Conservation (phyloP, 805 yeast genomes). For the Starmerella roubikii region DNA sequence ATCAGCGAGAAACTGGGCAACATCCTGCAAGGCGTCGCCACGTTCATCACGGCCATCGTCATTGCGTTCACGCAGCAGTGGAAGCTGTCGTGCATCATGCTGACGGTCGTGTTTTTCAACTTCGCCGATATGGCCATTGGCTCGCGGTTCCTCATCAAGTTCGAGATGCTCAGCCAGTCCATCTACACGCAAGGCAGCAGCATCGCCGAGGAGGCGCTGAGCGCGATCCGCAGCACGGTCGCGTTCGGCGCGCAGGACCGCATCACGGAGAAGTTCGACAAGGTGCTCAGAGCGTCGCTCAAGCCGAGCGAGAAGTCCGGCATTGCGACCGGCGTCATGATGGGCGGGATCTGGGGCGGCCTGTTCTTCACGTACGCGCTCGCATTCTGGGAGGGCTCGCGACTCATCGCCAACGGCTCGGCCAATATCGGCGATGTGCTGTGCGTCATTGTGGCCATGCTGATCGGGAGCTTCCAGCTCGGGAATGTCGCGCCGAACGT, state of each 20-base stretch:
- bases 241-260: constrained; percentile 32
- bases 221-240: constrained; percentile 31
- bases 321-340: constrained; percentile 25
- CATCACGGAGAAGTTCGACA: constrained; percentile 25
- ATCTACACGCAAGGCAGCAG: constrained; percentile 26
- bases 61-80: constrained; percentile 28
- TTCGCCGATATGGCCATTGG: constrained; percentile 23
- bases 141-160: constrained; percentile 24
- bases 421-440: constrained; percentile 26
- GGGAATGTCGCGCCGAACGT: constrained; percentile 32
- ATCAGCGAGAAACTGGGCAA: constrained; percentile 32
- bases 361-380: constrained; percentile 30
- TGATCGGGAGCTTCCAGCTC: constrained; percentile 32
- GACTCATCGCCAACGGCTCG: constrained; percentile 26
- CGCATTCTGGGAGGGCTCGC: constrained; percentile 33
- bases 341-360: constrained; percentile 28
- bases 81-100: constrained; percentile 27
- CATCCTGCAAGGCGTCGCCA: constrained; percentile 28
- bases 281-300: constrained; percentile 21
- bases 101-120: constrained; percentile 26
- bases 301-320: constrained; percentile 22
- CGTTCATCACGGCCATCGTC: constrained; percentile 29
- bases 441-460: constrained; percentile 29
- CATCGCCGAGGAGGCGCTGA: constrained; percentile 32
- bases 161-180: constrained; percentile 17